A percentile compares a stretch with the other conserved stretches of the same genome.
Conservation (phyloP, 2,329 filamentous ascomycete species). For the Phialophora chinensis region DNA sequence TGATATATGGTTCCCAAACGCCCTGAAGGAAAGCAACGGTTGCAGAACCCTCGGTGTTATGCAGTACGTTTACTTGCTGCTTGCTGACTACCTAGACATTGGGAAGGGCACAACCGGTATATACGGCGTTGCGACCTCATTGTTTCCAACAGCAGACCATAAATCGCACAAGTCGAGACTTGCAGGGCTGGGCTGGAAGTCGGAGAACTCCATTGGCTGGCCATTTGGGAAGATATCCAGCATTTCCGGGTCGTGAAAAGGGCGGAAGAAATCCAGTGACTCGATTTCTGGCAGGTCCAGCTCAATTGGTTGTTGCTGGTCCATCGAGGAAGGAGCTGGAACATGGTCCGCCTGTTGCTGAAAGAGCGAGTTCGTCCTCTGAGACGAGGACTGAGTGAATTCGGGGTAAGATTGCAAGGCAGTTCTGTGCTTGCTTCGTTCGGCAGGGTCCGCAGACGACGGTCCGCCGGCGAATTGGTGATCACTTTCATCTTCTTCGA, state of each 20-base stretch:
- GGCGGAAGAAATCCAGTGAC: conserved; percentile 13
- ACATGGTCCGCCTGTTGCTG: background rate
- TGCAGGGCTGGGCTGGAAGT: background rate
- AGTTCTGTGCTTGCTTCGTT: background rate
- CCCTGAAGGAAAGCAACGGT: no score
- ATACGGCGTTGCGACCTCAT: background rate
- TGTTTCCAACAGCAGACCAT: background rate
- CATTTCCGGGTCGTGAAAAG: conserved; percentile 22
- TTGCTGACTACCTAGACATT: background rate
- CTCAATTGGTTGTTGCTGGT: background rate
- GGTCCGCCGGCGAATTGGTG: background rate
- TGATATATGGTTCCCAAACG: no score
- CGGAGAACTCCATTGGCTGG: conserved; percentile 18
- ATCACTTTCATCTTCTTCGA: conserved; percentile 6
- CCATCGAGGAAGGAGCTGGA: no score
- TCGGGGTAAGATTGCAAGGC: background rate
- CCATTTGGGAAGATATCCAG: conserved; percentile 19
- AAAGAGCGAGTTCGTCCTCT: background rate
- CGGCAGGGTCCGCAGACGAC: background rate
- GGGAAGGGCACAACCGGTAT: background rate
- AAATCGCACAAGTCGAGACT: conserved; percentile 14
- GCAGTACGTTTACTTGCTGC: background rate
- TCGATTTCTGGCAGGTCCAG: background rate
- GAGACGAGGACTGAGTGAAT: background rate
- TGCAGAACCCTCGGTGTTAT: no score